phyloP scores from a whole-genome alignment of 139 green algal species.

The Ettlia oleoabundans region DNA sequence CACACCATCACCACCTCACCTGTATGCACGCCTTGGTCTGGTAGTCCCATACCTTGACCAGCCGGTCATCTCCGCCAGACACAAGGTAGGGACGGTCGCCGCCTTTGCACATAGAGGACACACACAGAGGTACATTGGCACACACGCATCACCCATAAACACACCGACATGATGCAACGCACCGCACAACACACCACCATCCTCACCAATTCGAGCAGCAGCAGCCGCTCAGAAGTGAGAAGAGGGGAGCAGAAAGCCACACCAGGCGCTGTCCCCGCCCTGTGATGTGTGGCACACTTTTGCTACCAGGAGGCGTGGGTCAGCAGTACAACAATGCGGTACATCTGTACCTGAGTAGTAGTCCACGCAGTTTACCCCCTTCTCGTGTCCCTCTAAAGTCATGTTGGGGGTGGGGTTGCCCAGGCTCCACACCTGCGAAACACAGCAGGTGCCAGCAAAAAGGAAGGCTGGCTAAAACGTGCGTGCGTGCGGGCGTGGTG shows the following conservation, averaged over 20 bases:
- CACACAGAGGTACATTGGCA: neutral
- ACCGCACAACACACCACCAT: neutral
- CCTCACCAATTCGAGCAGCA: neutral
- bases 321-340: neutral
- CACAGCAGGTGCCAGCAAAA: neutral
- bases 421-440: conserved; percentile 87
- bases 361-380: conserved; percentile 98
- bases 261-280: too few species aligned
- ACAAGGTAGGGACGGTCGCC: conserved; percentile 98
- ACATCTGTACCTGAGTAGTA: conserved; percentile 90
- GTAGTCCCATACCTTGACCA: conserved; percentile 97
- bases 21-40: conserved; percentile 99
- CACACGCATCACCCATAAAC: neutral
- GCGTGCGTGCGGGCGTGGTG: too few species aligned
- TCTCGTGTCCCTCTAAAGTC: conserved; percentile 98
- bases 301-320: neutral
- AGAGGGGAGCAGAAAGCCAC: too few species aligned
- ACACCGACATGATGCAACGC: neutral
- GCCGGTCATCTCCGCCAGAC: conserved; percentile 91
- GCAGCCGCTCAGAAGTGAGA: neutral
- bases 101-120: conserved; percentile 40
- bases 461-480: neutral
- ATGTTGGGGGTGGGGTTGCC: conserved; percentile 95
- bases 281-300: neutral
- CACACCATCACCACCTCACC: too few species aligned